Conservation (phyloP, 2,329 filamentous ascomycete species). For the Exutisphaerella laricina region DNA sequence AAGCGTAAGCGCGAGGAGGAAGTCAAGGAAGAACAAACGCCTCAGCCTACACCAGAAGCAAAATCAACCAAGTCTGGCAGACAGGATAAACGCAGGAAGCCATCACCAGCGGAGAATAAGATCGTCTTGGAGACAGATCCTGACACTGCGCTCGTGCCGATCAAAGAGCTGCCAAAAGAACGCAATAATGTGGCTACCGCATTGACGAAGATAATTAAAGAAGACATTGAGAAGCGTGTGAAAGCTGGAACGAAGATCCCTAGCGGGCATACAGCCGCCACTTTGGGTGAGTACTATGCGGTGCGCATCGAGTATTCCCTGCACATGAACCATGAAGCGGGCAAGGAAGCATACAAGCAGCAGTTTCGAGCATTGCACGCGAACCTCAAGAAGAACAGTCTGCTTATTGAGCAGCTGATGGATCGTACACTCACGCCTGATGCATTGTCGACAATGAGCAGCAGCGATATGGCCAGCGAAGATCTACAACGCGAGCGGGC, state of each 20-base stretch:
- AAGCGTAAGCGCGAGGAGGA: slow-evolving; percentile 32
- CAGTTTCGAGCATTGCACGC: slow-evolving; percentile 72
- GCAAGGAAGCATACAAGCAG: slow-evolving; percentile 48
- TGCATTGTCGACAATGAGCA: slow-evolving; percentile 79
- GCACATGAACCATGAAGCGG: slow-evolving; percentile 51
- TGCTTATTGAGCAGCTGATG: slow-evolving; percentile 71
- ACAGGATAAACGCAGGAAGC: slow-evolving; percentile 36
- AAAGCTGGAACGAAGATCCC: slow-evolving; percentile 60
- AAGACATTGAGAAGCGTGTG: slow-evolving; percentile 60
- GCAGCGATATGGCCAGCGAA: slow-evolving; percentile 85
- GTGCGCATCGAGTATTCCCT: slow-evolving; percentile 72
- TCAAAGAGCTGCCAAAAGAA: slow-evolving; percentile 54
- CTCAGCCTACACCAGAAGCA: slow-evolving; percentile 10
- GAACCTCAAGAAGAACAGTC: slow-evolving; percentile 84
- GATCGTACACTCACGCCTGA: slow-evolving; percentile 64
- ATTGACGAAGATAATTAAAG: slow-evolving; percentile 63
- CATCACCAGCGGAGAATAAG: slow-evolving; percentile 21
- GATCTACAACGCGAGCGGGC: slow-evolving; percentile 75
- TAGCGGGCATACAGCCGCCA: slow-evolving; percentile 58
- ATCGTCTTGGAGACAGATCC: slow-evolving; percentile 12
- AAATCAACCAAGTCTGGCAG: slow-evolving; percentile 14
- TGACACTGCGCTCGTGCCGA: slow-evolving; percentile 33
- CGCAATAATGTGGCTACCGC: slow-evolving; percentile 66
- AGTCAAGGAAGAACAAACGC: slow-evolving; percentile 11
- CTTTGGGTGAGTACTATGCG: slow-evolving; percentile 63